phyloP scores from a whole-genome alignment of 2,329 filamentous ascomycete genomes.

The Pyrenophora teres region DNA sequence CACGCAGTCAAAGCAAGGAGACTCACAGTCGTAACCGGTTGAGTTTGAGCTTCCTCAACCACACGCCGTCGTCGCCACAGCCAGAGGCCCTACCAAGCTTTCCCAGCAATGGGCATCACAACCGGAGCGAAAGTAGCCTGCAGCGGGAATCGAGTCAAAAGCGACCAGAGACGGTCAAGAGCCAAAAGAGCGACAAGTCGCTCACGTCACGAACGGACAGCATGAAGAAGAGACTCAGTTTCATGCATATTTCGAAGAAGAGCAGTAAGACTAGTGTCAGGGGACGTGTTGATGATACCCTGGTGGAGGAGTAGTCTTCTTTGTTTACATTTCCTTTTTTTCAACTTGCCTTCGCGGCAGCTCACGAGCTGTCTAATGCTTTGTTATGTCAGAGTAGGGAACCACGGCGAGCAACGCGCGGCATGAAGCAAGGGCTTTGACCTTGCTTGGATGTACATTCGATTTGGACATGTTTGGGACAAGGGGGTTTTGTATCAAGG shows the following conservation, averaged over 20 bases:
- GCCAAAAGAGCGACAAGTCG: constrained; percentile 49
- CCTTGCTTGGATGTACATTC: constrained; percentile 4
- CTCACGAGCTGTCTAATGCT: constrained; percentile 18
- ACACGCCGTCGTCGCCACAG: constrained; percentile 30
- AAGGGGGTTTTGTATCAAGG: constrained; percentile 9
- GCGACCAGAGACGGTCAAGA: constrained; percentile 42
- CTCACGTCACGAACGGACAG: constrained; percentile 55
- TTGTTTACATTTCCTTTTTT: constrained; percentile 3
- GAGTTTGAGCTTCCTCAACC: constrained; percentile 36
- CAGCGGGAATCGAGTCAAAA: constrained; percentile 18
- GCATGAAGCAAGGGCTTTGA: constrained; percentile 1
- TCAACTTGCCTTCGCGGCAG: constrained; percentile 8
- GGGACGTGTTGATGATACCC: constrained; percentile 34
- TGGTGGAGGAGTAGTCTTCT: constrained; percentile 39
- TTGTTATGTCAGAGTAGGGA: constrained; percentile 9
- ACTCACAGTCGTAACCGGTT: constrained; percentile 30
- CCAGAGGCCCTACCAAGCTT: constrained; percentile 38
- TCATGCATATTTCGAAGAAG: constrained; percentile 76
- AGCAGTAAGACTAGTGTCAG: constrained; percentile 59
- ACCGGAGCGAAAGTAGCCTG: constrained; percentile 29
- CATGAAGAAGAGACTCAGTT: constrained; percentile 77
- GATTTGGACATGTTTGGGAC: constrained; percentile 2
- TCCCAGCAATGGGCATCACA: constrained; percentile 17
- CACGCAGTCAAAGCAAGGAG: constrained; percentile 44
- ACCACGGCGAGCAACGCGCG: constrained; percentile 1